phyloP scores from a whole-genome alignment of 2,329 filamentous ascomycete species.

The Stagonosporopsis rhizophila region DNA sequence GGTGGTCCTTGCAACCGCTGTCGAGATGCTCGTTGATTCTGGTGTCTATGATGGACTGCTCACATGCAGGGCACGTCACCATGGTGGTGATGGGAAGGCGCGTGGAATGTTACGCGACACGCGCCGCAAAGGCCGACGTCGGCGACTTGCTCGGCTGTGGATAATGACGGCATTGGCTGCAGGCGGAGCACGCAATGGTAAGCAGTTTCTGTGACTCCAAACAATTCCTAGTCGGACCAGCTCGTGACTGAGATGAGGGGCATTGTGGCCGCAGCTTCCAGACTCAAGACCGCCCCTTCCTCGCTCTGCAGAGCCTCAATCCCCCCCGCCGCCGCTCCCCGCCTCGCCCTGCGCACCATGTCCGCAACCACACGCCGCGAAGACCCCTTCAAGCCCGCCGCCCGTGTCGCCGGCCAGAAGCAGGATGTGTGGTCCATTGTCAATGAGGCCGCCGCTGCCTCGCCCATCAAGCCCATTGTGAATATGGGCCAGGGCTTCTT shows the following conservation, averaged over 20 bases:
- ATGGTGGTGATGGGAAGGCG: conserved; percentile 35
- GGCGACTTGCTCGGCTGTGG: background rate
- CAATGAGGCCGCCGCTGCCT: conserved; percentile 70
- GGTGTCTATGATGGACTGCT: conserved; percentile 71
- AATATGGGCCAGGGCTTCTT: conserved; percentile 81
- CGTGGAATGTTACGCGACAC: conserved; percentile 17
- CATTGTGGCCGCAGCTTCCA: conserved; percentile 15
- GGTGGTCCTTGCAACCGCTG: conserved; percentile 74
- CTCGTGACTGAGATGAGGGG: conserved; percentile 23
- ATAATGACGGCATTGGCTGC: conserved; percentile 15
- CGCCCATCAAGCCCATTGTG: conserved; percentile 69
- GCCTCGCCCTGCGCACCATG: conserved; percentile 40
- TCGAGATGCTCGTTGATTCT: conserved; percentile 93
- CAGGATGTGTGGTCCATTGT: conserved; percentile 72
- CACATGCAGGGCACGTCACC: conserved; percentile 85
- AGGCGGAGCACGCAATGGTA: conserved; percentile 43
- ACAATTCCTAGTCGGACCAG: background rate
- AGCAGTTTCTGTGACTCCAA: background rate
- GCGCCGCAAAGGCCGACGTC: conserved; percentile 3
- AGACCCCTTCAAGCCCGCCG: conserved; percentile 61
- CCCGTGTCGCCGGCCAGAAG: conserved; percentile 60
- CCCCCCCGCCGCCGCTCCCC: background rate
- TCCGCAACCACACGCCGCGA: conserved; percentile 43
- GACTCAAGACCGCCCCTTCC: background rate
- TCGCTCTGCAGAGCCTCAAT: background rate